Base-by-base conservation (phyloP, 129 eudicot species). In the Artemisia argyi region DNA sequence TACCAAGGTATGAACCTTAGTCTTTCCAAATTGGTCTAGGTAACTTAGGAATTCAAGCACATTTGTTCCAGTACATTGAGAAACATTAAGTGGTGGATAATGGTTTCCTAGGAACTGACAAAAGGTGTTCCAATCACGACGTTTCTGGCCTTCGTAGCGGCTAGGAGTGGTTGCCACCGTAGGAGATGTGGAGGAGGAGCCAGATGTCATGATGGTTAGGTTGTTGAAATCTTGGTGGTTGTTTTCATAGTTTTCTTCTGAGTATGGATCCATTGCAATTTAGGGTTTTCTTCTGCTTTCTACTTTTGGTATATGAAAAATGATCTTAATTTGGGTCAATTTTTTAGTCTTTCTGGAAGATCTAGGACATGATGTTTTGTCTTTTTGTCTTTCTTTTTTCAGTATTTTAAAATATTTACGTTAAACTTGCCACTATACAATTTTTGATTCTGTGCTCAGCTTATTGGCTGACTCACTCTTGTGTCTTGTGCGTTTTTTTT, bases 41-140 rank as follows among this genome's bases (percentile, higher is more conserved):
- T 88, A 91, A 11, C 95, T 74, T 48, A 91, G 85, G 71, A 91
- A 91, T 47, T 91, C 97, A 13, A 91, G 86, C 24, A 91, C 95
- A 72, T 91, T 90, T 47, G 95, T 85, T 12, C 95, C 97, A 55
- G 88, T 88, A 71, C 97, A 91, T 15, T 87, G 86, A 39, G 83
- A 67, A 48, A 88, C 75, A 51, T 80, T 54, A 57, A 91, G 87
- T 12, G 97, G 97, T 20, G 97, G 97, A 58, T 87, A 85, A 73
- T 88, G 95, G 82, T 88, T 91, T 22, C 73, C 82, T 3, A 91
- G 73, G 84, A 88, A 91, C 75, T 91, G 97, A 10, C 95, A 84
- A 69, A 91, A 91, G 12, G 97, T 88, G 83, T 84, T 91, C 97
- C 97, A 91, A 76, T 91, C 97, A 2, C 97, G 82, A 6, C 95